Evolutionary conservation across 495 filamentous ascomycete species (phyloP), one percentile per base, ranked within the genome.

Genomic region (Amphirosellinia nigrospora): DNA sequence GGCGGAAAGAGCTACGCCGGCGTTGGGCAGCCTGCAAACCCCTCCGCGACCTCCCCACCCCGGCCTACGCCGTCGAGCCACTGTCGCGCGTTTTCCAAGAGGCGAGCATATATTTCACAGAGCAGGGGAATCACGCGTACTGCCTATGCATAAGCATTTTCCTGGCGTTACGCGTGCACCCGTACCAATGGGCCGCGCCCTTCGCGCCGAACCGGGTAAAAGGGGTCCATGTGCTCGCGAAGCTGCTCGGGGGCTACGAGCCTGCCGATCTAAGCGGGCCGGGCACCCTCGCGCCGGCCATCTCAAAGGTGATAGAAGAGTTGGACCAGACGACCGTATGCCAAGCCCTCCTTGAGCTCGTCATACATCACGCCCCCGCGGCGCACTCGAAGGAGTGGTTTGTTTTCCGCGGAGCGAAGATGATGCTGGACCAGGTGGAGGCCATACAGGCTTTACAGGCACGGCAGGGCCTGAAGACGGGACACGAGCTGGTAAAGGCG

Each of bases 41-140:
- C 16, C 77, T 86, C n/a, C 77, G 73, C 0, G 61, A 79, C 15
- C 76, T 77, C 21, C 70, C 61, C 21, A 70, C 81, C 70, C 82
- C 79, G 74, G 84, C 82, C 9, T 84, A 79, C 77, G 83, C 82
- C 16, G 43, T 81, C 4, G 80, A 84, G 58, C 84, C 84, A 8
- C 45, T 85, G 21, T 55, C 75, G 3, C 56, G 71, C 16, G 71
- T 78, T 11, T 56, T 84, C 4, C 55, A 72, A 64, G 64, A 75
- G 3, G 74, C 73, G 4, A 73, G 39, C 68, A 21, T 77, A 38
- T 77, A 68, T 52, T 77, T 79, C 30, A 48, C 68, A 41, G 74
- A 69, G 8, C 63, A 70, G 50, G 71, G 61, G 16, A 76, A 78
- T 28, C 71, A 74, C 19, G 69, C 70, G 7, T 80, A 79, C 50